phyloP scores from a whole-genome alignment of 768 basidiomycete species.

The Xanthoconium stramineum region DNA sequence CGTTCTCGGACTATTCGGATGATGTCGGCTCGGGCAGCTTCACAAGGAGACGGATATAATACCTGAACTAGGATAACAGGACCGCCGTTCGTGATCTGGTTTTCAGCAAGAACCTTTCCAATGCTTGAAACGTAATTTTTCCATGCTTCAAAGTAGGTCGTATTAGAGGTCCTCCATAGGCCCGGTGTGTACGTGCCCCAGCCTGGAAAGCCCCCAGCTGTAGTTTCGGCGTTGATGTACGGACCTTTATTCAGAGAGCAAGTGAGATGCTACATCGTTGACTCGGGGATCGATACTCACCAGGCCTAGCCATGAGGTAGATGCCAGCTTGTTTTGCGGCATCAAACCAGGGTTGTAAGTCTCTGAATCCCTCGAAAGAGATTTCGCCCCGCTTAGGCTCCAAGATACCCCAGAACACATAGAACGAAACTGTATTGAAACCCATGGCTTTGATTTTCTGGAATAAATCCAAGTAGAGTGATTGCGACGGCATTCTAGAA shows the following conservation, averaged over 20 bases:
- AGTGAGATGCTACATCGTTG: neutral
- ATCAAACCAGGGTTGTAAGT: conserved; percentile 29
- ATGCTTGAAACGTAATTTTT: conserved; percentile 51
- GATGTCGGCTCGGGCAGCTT: conserved; percentile 5
- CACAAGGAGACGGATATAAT: conserved; percentile 29
- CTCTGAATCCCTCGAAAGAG: conserved; percentile 48
- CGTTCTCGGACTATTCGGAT: conserved; percentile 47
- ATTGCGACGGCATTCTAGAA: conserved; percentile 36
- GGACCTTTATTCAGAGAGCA: conserved; percentile 13
- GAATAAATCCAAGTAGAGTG: conserved; percentile 47
- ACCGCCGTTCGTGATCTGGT: conserved; percentile 60
- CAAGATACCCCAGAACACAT: conserved; percentile 52
- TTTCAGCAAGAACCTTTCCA: conserved; percentile 45
- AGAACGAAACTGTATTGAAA: conserved; percentile 46
- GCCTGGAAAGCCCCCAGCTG: conserved; percentile 47
- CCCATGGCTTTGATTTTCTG: conserved; percentile 53
- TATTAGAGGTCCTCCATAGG: conserved; percentile 46
- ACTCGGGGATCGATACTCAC: conserved; percentile 3
- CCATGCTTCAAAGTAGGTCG: conserved; percentile 50
- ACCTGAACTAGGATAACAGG: conserved; percentile 42
- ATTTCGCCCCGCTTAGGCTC: conserved; percentile 45
- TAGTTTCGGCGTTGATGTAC: conserved; percentile 32
- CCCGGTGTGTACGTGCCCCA: conserved; percentile 57
- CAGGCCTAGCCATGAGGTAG: conserved; percentile 28
- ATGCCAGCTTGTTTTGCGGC: conserved; percentile 28